Evolutionary conservation across 164 flowering plant genomes (phyloP), one percentile per base, ranked within the genome.

Genomic region (Piper longum): DNA sequence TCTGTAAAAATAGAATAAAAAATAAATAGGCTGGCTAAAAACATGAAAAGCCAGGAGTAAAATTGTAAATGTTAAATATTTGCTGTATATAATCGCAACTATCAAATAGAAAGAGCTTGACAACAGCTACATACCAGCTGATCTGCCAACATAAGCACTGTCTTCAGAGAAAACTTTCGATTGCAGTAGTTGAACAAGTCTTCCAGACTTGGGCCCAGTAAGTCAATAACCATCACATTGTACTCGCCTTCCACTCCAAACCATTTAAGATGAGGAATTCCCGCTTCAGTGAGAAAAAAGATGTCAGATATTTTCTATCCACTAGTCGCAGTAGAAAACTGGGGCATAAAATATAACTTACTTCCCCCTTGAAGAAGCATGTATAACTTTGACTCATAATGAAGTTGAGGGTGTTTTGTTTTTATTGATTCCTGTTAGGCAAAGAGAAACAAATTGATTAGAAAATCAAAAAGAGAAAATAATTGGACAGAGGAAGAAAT

Each of bases 291-390:
- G 42, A 36, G 54, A 54, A 66, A 66, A 2, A 9, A 65, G 11
- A 43, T 43, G 62, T 54, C 59, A 26, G 36, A 26, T 26, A 26
- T 44, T 14, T 43, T 40, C 19, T 42, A 55, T 58, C 56, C n/a
- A 56, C 26, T 45, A 43, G 64, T 57, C 59, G 62, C 60, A 65
- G 51, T 60, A 43, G 57, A 40, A n/a, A 64, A 64, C 26, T 36
- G 14, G 39, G 17, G 19, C 5, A 36, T n/a, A 59, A 43, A 48
- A 16, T 59, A 41, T 26, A 43, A 75, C 84, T 81, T 74, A 87
- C 93, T 78, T 69, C 88, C 93, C 64, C 88, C 88, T 66, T 87
- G 89, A 64, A 87, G 86, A 65, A 83, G 78, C 77, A 75, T 78
- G 71, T 87, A 87, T 65, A 87, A 64, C 70, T 85, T 87, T 16